Base-by-base conservation (phyloP, 345 rosid species). In the Aquilaria yunnanensis region DNA sequence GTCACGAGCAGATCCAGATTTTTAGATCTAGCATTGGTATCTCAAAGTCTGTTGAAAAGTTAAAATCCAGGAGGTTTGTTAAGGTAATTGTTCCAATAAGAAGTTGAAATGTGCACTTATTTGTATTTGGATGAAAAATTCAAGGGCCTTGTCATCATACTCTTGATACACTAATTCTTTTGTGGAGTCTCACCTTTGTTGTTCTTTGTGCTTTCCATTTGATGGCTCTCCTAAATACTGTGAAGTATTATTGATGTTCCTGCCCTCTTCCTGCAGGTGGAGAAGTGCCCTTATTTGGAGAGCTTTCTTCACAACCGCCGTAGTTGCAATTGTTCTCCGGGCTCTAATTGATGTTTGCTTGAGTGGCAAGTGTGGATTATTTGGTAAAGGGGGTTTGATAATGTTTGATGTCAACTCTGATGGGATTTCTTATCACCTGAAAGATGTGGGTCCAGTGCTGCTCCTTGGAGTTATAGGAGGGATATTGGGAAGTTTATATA, bases 371-470 rank as follows among this genome's bases (percentile, higher is more conserved):
- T 93, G 97, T 50, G 97, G 97, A 23, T 76, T 90, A 66, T 93
- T 93, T 79, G 98, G 98, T 47, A 88, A 75, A 65, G 97, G 98
- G 16, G 98, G 98, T 49, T 72, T 93, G 57, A 93, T 93, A 65
- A 85, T 88, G 94, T 93, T 73, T 33, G 98, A 90, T 67, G 96
- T 74, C 58, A 81, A 89, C 66, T 90, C 98, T 53, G 77, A 68
- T 61, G 78, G 62, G 74, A 60, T 81, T 29, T 72, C 96, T 12
- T 93, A 93, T 74, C 94, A 88, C 81, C 59, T 93, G 10, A 50
- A 47, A 14, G 98, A 93, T 79, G 81, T 90, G 34, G 89, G 92
- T 53, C 78, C 81, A 47, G 92, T 88, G 61, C 96, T 93, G 66
- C 60, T 80, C 74, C 94, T 93, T 51, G 98, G 86, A 66, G 73